phyloP scores from a whole-genome alignment of 176 grass and related monocot species.

The Triticum dicoccoides region DNA sequence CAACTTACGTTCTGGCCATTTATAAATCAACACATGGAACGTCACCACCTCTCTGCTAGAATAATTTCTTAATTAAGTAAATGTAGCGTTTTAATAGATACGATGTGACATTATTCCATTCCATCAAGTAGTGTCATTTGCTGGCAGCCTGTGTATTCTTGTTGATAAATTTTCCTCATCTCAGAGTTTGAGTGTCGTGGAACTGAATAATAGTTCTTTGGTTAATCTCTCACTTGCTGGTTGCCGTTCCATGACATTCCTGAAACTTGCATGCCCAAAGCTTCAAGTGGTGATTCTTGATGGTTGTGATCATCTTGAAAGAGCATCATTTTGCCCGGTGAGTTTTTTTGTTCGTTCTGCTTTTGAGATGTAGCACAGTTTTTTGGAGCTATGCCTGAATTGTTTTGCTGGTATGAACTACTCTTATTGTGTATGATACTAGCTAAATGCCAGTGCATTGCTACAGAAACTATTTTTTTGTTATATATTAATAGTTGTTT shows the following conservation, averaged over 20 bases:
- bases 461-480: too few relatives aligned
- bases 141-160: neutral
- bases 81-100: neutral
- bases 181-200: constrained; percentile 80
- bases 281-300: constrained; percentile 87
- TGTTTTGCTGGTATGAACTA: neutral
- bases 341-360: constrained; percentile 25
- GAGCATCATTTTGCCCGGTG: constrained; percentile 78
- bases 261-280: constrained; percentile 78
- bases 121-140: neutral
- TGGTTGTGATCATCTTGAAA: constrained; percentile 89
- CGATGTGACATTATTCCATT: neutral
- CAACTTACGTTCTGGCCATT: neutral
- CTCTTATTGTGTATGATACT: neutral
- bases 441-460: too few relatives aligned
- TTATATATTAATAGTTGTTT: too few relatives aligned
- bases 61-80: neutral
- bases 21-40: neutral
- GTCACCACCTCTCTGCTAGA: neutral
- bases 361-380: neutral
- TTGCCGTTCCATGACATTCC: constrained; percentile 73
- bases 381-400: neutral
- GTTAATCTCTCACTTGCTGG: constrained; percentile 79
- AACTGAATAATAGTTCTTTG: constrained; percentile 76
- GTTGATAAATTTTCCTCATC: constrained; percentile 17